A percentile compares a stretch with the other conserved stretches of the same genome.
phyloP scores from a whole-genome alignment of 2,329 filamentous ascomycete genomes.

The Penicillium sp. region DNA sequence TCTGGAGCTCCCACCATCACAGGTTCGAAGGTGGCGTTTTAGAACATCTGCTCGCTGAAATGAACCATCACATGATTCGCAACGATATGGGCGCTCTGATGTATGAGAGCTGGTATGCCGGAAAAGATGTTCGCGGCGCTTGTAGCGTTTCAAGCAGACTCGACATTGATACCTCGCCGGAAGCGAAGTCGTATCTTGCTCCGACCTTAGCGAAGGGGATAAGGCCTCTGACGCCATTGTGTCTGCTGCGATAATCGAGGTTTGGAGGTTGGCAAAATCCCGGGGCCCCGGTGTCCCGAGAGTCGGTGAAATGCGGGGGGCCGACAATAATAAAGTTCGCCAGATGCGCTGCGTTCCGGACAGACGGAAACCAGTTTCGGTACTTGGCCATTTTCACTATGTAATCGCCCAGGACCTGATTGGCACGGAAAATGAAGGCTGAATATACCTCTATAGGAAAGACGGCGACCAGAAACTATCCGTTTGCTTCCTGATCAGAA shows the following conservation, averaged over 20 bases:
- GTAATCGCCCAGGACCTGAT: background rate
- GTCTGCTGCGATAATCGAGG: background rate
- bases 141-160: constrained; percentile 45
- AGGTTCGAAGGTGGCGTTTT: constrained; percentile 45
- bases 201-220: background rate
- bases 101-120: constrained; percentile 45
- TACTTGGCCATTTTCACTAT: background rate
- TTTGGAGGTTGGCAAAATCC: background rate
- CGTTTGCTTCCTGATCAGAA: background rate
- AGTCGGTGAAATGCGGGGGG: constrained; percentile 12
- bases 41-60: constrained; percentile 49
- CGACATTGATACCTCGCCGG: constrained; percentile 36
- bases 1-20: constrained; percentile 32
- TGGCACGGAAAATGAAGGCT: background rate
- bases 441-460: background rate
- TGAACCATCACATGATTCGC: constrained; percentile 38
- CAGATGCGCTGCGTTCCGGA: background rate
- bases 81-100: constrained; percentile 41
- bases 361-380: background rate
- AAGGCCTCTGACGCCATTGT: constrained; percentile 1
- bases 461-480: background rate
- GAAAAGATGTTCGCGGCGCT: constrained; percentile 46
- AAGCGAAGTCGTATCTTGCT: background rate
- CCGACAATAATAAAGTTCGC: constrained; percentile 5
- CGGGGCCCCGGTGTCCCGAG: constrained; percentile 1